phyloP scores from a whole-genome alignment of 2,329 filamentous ascomycete genomes.

The Beauveria sp. region DNA sequence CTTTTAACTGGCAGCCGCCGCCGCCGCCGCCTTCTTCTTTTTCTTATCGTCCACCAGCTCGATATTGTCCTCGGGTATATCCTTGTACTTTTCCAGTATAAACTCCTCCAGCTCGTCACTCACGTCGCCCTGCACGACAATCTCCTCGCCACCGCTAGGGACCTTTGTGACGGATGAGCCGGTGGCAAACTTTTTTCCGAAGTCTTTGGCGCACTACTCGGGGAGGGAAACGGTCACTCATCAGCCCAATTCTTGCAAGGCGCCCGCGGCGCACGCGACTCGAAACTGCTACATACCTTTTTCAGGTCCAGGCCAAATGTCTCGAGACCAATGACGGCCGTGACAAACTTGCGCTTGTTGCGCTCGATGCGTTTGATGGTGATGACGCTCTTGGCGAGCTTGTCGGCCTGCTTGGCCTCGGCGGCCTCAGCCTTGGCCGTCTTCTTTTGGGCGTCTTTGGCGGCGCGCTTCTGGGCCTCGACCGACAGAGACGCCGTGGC shows the following conservation, averaged over 20 bases:
- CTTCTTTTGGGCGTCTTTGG: constrained; percentile 95
- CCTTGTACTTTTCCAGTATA: constrained; percentile 77
- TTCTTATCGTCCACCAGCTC: constrained; percentile 95
- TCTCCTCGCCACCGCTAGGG: constrained; percentile 81
- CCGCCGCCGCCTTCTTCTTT: constrained; percentile 49
- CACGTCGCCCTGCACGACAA: constrained; percentile 94
- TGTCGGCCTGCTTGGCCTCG: constrained; percentile 75
- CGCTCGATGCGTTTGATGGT: constrained; percentile 95
- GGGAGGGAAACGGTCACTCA: neutral
- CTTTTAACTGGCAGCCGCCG: constrained; percentile 16
- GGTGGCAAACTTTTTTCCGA: constrained; percentile 98
- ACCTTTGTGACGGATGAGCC: constrained; percentile 88
- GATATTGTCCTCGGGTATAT: constrained; percentile 91
- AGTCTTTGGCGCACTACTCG: constrained; percentile 69
- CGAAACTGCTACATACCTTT: constrained; percentile 44
- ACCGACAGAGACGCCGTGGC: constrained; percentile 81
- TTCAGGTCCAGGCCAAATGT: constrained; percentile 88
- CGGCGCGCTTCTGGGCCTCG: constrained; percentile 87
- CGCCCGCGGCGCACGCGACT: too few species aligned
- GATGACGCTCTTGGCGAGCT: constrained; percentile 73
- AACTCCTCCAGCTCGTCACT: constrained; percentile 93
- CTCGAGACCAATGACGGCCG: constrained; percentile 83
- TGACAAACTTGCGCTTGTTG: constrained; percentile 97
- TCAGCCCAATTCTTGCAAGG: too few species aligned
- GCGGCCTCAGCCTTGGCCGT: constrained; percentile 85